Evolutionary conservation across 768 basidiomycete genomes (phyloP), one percentile per base, ranked within the genome.

Genomic region (Dioszegia aurantiaca): DNA sequence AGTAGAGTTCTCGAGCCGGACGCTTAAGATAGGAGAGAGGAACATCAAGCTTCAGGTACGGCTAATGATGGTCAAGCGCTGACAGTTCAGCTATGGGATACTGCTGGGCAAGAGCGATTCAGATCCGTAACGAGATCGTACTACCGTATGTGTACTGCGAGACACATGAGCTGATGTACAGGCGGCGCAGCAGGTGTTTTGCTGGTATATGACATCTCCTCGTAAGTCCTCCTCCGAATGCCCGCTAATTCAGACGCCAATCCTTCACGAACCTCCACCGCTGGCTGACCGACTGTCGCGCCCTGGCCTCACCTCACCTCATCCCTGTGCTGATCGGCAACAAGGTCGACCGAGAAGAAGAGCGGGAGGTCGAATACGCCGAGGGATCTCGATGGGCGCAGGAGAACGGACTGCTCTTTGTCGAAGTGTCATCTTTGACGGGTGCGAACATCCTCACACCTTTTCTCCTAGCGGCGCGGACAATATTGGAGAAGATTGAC

Each of bases 371-470:
- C 37, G 90, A 94, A 67, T 95, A 89, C 86, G 83, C 87, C 24
- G 95, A 99, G 78, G 95, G 90, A 10, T 90, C 89, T 69, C 81
- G 84, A 71, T 99, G 92, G 92, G 94, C 95, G 19, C 88, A 91
- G 47, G 90, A 93, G 75, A 92, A 98, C 75, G 88, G 92, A 65
- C 83, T 95, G 6, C 87, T 95, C 67, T 97, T 94, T 73, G 83
- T 97, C 39, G 95, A 99, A 77, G 84, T 87, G 0, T 98, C 95
- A 0, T 94, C 91, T 9, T 76, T 94, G 57, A 86, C 86, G 3
- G 93, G 94, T 39, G 89, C 92, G 64, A 97, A 98, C 69, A 87
- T 93, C 52, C 88, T 61, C 70, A 87, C 91, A 39, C 95, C 95
- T 0, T 99, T 99, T 78, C 72, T 79, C n/a, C 76, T 82, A 30